phyloP scores from a whole-genome alignment of 2,329 filamentous ascomycete species.

The Fonsecaea monophora region DNA sequence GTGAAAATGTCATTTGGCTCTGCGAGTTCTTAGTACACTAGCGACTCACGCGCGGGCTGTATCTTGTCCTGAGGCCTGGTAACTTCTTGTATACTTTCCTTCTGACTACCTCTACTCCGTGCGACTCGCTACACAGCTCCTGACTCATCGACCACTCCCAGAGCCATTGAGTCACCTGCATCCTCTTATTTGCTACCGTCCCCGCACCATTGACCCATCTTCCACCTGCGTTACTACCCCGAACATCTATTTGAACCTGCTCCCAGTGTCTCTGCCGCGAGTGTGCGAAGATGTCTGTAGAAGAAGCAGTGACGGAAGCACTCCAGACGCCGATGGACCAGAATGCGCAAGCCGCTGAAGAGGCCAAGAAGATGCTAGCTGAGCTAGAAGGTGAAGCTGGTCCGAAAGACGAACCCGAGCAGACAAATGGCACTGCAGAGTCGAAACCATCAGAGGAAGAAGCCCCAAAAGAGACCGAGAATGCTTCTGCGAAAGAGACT shows the following conservation, averaged over 20 bases:
- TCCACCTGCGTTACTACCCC: background rate
- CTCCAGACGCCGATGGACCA: constrained; percentile 39
- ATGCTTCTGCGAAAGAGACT: constrained; percentile 22
- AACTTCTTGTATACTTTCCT: background rate
- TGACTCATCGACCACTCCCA: background rate
- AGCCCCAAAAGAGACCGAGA: constrained; percentile 45
- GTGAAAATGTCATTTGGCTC: background rate
- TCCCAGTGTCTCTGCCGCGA: constrained; percentile 1
- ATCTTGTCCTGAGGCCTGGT: background rate
- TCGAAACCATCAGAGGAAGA: constrained; percentile 46
- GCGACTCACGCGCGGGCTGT: background rate
- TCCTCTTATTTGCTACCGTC: background rate
- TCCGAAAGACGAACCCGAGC: constrained; percentile 13
- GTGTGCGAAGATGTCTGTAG: constrained; percentile 35
- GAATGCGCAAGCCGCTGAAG: constrained; percentile 54
- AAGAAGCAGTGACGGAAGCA: constrained; percentile 36
- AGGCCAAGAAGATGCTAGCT: constrained; percentile 54
- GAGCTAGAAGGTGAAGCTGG: constrained; percentile 50
- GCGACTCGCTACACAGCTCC: background rate
- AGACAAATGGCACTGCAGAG: constrained; percentile 29
- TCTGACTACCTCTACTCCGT: background rate
- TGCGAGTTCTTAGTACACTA: background rate
- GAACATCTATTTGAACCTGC: background rate
- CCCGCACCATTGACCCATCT: background rate
- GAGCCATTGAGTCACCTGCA: background rate